phyloP scores from a whole-genome alignment of 345 rosid genomes.

The Moricandia moricandioides region DNA sequence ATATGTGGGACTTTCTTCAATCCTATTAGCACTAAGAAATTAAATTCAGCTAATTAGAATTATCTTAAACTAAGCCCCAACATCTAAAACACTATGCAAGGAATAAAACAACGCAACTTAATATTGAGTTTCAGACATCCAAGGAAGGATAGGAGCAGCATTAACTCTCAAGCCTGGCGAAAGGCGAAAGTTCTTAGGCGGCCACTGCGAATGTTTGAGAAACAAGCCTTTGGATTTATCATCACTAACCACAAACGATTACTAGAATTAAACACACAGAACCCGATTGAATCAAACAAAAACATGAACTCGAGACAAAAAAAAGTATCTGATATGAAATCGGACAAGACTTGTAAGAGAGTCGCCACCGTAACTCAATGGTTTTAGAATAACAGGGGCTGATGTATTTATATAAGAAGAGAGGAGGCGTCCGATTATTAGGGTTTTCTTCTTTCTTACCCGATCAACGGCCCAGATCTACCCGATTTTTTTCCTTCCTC shows the following conservation, averaged over 20 bases:
- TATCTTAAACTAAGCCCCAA: not conserved
- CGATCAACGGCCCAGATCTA: constrained; percentile 26
- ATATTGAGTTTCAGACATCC: constrained; percentile 41
- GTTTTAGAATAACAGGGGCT: rapidly evolving
- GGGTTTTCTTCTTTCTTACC: constrained; percentile 18
- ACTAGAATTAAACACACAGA: too few relatives aligned
- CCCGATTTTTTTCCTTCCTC: too few relatives aligned
- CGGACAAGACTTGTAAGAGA: too few relatives aligned
- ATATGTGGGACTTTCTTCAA: constrained; percentile 29
- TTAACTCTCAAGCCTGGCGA: constrained; percentile 60
- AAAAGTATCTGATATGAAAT: not conserved
- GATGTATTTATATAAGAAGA: constrained; percentile 1
- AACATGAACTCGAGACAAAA: not conserved
- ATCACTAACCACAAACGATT: too few relatives aligned
- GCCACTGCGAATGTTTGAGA: constrained; percentile 95
- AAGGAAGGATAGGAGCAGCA: constrained; percentile 64
- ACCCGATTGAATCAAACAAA: too few relatives aligned
- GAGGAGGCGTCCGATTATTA: constrained; percentile 29
- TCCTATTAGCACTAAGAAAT: constrained; percentile 21
- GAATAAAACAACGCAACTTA: too few relatives aligned
- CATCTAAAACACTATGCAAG: not conserved
- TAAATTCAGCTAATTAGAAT: constrained; percentile 4
- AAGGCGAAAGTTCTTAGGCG: constrained; percentile 63
- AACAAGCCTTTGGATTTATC: constrained; percentile 55
- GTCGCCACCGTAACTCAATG: not conserved